Percentiles rank a stretch among this genome's conserved stretches.
These are phyloP conservation scores for Wickerhamomyces bovis DNA, from an alignment of 805 yeast species.

Conservation along the genomic window DNA sequence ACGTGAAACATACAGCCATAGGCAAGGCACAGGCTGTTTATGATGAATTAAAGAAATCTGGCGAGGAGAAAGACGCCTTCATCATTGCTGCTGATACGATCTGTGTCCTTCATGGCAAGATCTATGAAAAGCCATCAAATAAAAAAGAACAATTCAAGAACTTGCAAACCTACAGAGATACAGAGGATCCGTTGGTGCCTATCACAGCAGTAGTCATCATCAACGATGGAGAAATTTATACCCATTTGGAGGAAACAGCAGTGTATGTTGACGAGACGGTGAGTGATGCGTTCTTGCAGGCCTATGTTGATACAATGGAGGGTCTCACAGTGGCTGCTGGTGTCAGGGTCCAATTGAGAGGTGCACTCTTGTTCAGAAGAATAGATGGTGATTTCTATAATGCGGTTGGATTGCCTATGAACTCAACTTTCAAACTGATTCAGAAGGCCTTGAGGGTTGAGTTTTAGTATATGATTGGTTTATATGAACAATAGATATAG, in stretches of 20 bases:
- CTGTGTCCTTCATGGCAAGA: conserved; percentile 49
- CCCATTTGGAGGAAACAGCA: conserved; percentile 36
- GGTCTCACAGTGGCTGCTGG: conserved; percentile 90
- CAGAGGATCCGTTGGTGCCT: conserved; percentile 38
- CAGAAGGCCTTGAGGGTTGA: conserved; percentile 16
- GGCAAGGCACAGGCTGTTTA: conserved; percentile 65
- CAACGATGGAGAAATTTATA: conserved; percentile 16
- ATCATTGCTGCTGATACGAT: conserved; percentile 76
- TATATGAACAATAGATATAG: not conserved
- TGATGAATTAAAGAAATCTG: conserved; percentile 26
- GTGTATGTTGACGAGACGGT: conserved; percentile 37
- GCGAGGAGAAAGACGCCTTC: conserved; percentile 16
- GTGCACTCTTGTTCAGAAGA: conserved; percentile 54
- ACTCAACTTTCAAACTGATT: conserved; percentile 44
- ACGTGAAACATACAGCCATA: conserved; percentile 65
- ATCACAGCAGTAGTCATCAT: conserved; percentile 50
- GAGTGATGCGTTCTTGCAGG: conserved; percentile 48
- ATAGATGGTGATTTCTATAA: conserved; percentile 80
- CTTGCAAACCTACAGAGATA: conserved; percentile 42
- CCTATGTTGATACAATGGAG: conserved; percentile 66
- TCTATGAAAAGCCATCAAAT: conserved; percentile 77
- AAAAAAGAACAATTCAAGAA: conserved; percentile 43
- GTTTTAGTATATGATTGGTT: too few species aligned
- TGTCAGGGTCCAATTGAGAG: conserved; percentile 72
- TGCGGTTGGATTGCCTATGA: conserved; percentile 82